Conservation (phyloP, 2,329 filamentous ascomycete species). For the Xylaria arbuscula region DNA sequence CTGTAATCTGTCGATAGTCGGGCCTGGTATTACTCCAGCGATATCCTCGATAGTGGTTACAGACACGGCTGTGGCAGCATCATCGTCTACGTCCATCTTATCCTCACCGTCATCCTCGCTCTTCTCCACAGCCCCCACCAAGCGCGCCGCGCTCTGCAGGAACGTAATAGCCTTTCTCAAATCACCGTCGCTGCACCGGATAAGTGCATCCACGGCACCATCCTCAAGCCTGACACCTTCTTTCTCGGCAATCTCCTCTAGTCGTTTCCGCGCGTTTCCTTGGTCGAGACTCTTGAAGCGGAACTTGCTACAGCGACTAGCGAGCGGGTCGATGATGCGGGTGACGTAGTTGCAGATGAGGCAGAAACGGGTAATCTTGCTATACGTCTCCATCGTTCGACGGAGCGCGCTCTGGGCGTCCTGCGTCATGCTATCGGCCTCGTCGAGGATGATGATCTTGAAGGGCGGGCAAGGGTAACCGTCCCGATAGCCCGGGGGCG, state of each 20-base stretch:
- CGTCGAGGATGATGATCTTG: slow-evolving; percentile 98
- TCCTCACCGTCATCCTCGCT: slow-evolving; percentile 61
- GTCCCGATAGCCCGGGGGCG: slow-evolving; percentile 72
- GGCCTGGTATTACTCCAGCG: slow-evolving; percentile 87
- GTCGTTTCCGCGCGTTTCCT: slow-evolving; percentile 79
- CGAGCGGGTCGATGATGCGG: slow-evolving; percentile 95
- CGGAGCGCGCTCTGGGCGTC: slow-evolving; percentile 94
- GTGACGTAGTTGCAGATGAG: slow-evolving; percentile 99
- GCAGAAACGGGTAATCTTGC: slow-evolving; percentile 95
- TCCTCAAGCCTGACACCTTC: slow-evolving; percentile 82
- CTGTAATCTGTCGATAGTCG: slow-evolving; percentile 76
- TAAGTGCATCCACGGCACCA: slow-evolving; percentile 84
- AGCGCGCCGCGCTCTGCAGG: slow-evolving; percentile 89
- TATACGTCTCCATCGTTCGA: slow-evolving; percentile 98
- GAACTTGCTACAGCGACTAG: slow-evolving; percentile 94
- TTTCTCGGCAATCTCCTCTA: slow-evolving; percentile 83
- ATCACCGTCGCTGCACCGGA: slow-evolving; percentile 92
- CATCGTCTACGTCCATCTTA: slow-evolving; percentile 71
- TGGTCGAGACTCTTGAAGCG: slow-evolving; percentile 96
- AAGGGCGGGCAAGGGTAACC: slow-evolving; percentile 95
- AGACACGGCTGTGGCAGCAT: slow-evolving; percentile 68
- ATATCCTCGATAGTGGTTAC: slow-evolving; percentile 90
- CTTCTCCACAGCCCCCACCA: slow-evolving; percentile 76
- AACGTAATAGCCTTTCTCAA: slow-evolving; percentile 96
- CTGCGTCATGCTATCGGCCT: slow-evolving; percentile 99